Evolutionary conservation across 1,284 basidiomycete genomes (phyloP), one percentile per base, ranked within the genome.

Genomic region (Mycosarcoma mackinlayi): DNA sequence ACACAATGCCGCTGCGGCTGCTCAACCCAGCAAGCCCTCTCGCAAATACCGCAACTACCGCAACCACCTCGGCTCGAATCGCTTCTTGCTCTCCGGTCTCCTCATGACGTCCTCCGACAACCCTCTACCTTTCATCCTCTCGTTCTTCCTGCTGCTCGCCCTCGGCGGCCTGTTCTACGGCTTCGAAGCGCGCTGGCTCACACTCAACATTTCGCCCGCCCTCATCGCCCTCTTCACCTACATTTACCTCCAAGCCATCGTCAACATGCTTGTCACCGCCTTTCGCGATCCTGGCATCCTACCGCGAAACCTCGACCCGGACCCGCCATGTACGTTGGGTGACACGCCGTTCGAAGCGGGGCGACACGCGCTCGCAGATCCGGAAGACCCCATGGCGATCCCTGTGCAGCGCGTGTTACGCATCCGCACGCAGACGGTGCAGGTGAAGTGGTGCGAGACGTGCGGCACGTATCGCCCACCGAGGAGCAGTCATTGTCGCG

Each of bases 391-490:
- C 3, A 31, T 62, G 23, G 59, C 54, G n/a, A 60, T 67, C 30
- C 62, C 64, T 3, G 55, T 75, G 4, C 62, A 71, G 45, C 64
- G 76, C 3, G 57, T 72, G 14, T 54, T 72, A 14, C 39, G 73
- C 21, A 54, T 62, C 39, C 34, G 50, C 11, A n/a, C 30, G 13
- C 31, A 62, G 31, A 53, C 58, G 38, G 54, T 82, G 25, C 49
- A 65, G 34, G 63, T 74, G 19, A 79, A 79, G 33, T 83, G 82
- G 82, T 83, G 82, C 60, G 72, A 77, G 48, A 78, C 81, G 18
- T 83, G 82, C 48, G 66, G 71, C 1, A 71, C 75, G 1, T 83
- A 82, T 45, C 60, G 82, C 6, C 77, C 82, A 7, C 82, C 82
- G 0, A 62, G 82, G 16, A 67, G 63, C 47, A 79, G 76, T 25